phyloP scores from a whole-genome alignment of 2,329 filamentous ascomycete genomes.

The Bipolaris sorokiniana region DNA sequence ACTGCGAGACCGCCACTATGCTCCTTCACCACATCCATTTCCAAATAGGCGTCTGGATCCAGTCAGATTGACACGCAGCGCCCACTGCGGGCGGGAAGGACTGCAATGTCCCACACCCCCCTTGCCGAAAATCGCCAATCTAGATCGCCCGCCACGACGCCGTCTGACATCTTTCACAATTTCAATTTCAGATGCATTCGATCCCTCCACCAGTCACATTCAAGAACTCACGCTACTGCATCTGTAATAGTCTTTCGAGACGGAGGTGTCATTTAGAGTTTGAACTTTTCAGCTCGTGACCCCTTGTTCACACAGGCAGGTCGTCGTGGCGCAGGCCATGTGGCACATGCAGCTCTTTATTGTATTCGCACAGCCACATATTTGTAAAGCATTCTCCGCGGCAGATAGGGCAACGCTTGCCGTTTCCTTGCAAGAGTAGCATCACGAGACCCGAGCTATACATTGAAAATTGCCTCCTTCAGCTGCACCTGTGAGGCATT shows the following conservation, averaged over 20 bases:
- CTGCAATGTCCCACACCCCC: slow-evolving; percentile 9
- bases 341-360: not conserved
- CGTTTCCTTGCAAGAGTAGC: not conserved
- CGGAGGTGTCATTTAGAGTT: slow-evolving; percentile 5
- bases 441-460: not conserved
- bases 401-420: not conserved
- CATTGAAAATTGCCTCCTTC: not conserved
- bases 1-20: slow-evolving; percentile 5
- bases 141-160: slow-evolving; percentile 23
- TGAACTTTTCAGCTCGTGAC: slow-evolving; percentile 24
- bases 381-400: not conserved
- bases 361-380: slow-evolving; percentile 9
- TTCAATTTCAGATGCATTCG: slow-evolving; percentile 14
- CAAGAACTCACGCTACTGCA: slow-evolving; percentile 6
- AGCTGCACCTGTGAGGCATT: not conserved
- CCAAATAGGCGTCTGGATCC: not conserved
- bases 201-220: slow-evolving; percentile 12
- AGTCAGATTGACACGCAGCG: slow-evolving; percentile 9
- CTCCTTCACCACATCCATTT: not conserved
- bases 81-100: slow-evolving; percentile 8
- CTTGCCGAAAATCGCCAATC: slow-evolving; percentile 15
- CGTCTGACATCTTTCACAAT: slow-evolving; percentile 12
- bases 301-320: slow-evolving; percentile 20
- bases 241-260: not conserved
- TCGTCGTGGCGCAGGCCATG: slow-evolving; percentile 15